Conservation (phyloP, 2,329 filamentous ascomycete species). For the Aaosphaeria arxii region DNA sequence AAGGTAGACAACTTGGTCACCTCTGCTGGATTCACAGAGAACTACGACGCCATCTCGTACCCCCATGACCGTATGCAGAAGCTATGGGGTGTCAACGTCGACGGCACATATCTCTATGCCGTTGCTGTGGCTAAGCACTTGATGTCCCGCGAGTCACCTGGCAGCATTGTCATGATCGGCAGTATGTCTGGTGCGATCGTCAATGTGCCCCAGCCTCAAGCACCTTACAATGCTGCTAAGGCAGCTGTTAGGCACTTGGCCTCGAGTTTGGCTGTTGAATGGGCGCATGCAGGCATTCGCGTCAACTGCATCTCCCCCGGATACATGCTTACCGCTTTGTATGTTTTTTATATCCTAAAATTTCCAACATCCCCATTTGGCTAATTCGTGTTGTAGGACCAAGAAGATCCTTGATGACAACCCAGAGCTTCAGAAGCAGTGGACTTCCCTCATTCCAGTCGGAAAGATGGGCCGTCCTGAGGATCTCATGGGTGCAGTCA, state of each 20-base stretch:
- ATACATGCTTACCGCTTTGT: slow-evolving; percentile 95
- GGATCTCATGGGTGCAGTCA: slow-evolving; percentile 90
- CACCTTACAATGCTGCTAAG: slow-evolving; percentile 89
- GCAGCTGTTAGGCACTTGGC: slow-evolving; percentile 88
- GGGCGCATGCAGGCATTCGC: slow-evolving; percentile 81
- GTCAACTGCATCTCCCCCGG: slow-evolving; percentile 95
- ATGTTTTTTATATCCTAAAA: slow-evolving; percentile 40
- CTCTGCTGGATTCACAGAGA: slow-evolving; percentile 95
- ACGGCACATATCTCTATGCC: slow-evolving; percentile 87
- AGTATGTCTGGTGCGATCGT: slow-evolving; percentile 94
- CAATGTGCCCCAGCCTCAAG: slow-evolving; percentile 92
- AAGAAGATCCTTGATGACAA: slow-evolving; percentile 94
- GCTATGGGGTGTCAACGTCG: slow-evolving; percentile 92
- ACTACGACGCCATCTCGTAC: slow-evolving; percentile 88
- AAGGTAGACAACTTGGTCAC: slow-evolving; percentile 91
- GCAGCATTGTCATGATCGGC: slow-evolving; percentile 91
- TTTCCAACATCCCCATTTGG: background rate
- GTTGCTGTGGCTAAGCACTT: slow-evolving; percentile 81
- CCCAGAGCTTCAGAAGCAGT: slow-evolving; percentile 82
- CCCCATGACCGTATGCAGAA: slow-evolving; percentile 88
- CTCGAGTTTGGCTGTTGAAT: slow-evolving; percentile 86
- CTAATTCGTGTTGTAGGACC: slow-evolving; percentile 57
- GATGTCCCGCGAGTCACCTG: slow-evolving; percentile 73
- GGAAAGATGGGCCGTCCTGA: slow-evolving; percentile 91
- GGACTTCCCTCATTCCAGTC: slow-evolving; percentile 87